phyloP scores from a whole-genome alignment of 1,139 yeast genomes.

The Candida pseudocylindracea region DNA sequence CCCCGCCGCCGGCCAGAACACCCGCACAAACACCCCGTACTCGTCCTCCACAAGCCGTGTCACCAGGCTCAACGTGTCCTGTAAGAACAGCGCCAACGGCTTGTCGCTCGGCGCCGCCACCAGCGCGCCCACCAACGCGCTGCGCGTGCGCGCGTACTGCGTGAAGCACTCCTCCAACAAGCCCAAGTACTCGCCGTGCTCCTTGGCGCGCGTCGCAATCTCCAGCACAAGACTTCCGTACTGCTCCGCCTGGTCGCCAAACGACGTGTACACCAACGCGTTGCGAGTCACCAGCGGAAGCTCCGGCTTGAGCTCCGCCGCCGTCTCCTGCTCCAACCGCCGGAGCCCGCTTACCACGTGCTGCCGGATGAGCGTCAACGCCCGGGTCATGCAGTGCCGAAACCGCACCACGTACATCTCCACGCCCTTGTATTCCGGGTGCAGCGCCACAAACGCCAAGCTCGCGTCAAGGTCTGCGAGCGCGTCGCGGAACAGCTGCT shows the following conservation, averaged over 20 bases:
- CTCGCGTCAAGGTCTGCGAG: constrained; percentile 37
- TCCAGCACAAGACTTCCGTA: not conserved
- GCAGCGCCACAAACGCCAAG: constrained; percentile 11
- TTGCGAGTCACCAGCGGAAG: constrained; percentile 12
- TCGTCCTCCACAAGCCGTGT: constrained; percentile 42
- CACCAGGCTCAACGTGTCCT: constrained; percentile 33
- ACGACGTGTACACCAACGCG: constrained; percentile 7
- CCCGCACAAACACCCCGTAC: constrained; percentile 22
- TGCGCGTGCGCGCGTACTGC: constrained; percentile 37
- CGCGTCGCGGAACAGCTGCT: constrained; percentile 7
- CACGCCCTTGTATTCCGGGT: constrained; percentile 39
- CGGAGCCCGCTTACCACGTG: constrained; percentile 35
- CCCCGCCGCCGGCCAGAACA: constrained; percentile 15
- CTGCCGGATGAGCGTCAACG: constrained; percentile 53
- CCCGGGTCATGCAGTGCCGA: constrained; percentile 69
- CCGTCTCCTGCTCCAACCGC: constrained; percentile 8
- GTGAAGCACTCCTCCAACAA: constrained; percentile 41
- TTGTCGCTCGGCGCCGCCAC: constrained; percentile 1
- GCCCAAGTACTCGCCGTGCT: constrained; percentile 39
- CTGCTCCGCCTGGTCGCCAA: constrained; percentile 28
- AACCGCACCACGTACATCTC: constrained; percentile 53
- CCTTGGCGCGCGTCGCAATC: constrained; percentile 6
- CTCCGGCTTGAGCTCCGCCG: constrained; percentile 26
- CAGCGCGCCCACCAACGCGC: constrained; percentile 9
- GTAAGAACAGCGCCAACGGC: constrained; percentile 30